phyloP scores from a whole-genome alignment of 331 rosid genomes.

The Acacia concinna region DNA sequence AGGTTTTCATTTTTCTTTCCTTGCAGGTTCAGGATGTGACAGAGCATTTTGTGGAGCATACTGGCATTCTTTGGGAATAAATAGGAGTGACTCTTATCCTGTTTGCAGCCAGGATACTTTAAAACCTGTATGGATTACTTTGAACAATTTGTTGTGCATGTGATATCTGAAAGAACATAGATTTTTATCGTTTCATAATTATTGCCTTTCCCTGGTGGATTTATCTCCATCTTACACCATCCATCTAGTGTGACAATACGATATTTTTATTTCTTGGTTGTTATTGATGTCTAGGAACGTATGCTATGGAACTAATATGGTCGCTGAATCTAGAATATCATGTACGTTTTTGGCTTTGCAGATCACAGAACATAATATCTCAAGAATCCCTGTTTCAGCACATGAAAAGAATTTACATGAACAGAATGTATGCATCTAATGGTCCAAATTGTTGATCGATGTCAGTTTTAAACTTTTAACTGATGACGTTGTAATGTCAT shows the following conservation, averaged over 20 bases:
- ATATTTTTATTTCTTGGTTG: neutral
- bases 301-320: conserved; percentile 12
- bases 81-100: conserved; percentile 46
- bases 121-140: conserved; percentile 57
- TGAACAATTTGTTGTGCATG: neutral
- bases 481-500: conserved; percentile 4
- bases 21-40: conserved; percentile 84
- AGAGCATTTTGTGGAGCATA: conserved; percentile 88
- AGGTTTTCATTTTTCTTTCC: conserved; percentile 18
- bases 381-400: conserved; percentile 60
- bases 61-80: conserved; percentile 65
- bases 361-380: conserved; percentile 58
- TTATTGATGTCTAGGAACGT: neutral
- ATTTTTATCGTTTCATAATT: conserved; percentile 1
- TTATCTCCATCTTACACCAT: conserved; percentile 26
- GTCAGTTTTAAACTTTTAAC: conserved; percentile 7
- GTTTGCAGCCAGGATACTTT: conserved; percentile 66
- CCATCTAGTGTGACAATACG: neutral
- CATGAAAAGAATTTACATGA: conserved; percentile 82
- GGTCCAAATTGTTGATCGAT: neutral
- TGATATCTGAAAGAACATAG: no score
- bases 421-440: conserved; percentile 51
- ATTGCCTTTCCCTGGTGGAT: conserved; percentile 12
- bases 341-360: conserved; percentile 36
- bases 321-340: neutral